A percentile compares a stretch with the other conserved stretches of the same genome.
These are phyloP conservation scores for Camelina hispida DNA, from an alignment of 345 rosid species.

Conservation along the genomic window DNA sequence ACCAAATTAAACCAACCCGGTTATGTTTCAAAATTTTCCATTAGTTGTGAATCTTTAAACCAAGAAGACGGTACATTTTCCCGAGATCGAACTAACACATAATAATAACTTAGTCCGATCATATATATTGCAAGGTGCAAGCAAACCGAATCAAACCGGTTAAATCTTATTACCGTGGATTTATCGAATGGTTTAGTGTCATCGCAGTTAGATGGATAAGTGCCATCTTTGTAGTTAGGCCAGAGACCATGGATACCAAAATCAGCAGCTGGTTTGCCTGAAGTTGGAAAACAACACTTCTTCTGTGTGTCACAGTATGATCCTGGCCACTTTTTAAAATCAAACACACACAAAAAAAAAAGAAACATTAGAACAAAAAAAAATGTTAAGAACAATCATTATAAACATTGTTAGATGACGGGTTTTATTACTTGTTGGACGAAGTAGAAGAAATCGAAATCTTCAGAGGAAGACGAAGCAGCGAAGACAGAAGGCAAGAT, in stretches of 20 bases:
- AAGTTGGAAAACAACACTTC: conserved; percentile 80
- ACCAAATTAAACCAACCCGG: conserved; percentile 22
- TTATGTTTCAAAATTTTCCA: background rate
- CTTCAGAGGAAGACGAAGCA: conserved; percentile 56
- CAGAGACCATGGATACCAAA: conserved; percentile 95
- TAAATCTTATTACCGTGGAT: conserved; percentile 48
- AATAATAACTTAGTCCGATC: too few relatives aligned
- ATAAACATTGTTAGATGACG: background rate
- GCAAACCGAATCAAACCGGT: too few relatives aligned
- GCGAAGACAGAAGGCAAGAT: conserved; percentile 41
- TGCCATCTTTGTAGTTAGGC: conserved; percentile 85
- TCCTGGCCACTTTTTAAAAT: conserved; percentile 80
- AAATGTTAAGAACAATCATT: background rate
- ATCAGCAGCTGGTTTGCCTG: conserved; percentile 91
- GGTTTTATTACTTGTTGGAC: conserved; percentile 71
- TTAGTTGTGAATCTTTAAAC: background rate
- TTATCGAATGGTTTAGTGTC: conserved; percentile 52
- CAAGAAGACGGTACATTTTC: too few relatives aligned
- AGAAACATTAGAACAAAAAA: background rate
- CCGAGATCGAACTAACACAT: too few relatives aligned
- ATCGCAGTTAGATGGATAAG: conserved; percentile 86
- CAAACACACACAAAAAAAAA: background rate
- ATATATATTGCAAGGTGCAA: too few relatives aligned
- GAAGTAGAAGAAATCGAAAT: conserved; percentile 95
- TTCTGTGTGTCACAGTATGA: conserved; percentile 75